A percentile compares a stretch with the other conserved stretches of the same genome.
These are phyloP conservation scores for Biancaea sappan DNA, from an alignment of 306 rosid species.

Conservation along the genomic window DNA sequence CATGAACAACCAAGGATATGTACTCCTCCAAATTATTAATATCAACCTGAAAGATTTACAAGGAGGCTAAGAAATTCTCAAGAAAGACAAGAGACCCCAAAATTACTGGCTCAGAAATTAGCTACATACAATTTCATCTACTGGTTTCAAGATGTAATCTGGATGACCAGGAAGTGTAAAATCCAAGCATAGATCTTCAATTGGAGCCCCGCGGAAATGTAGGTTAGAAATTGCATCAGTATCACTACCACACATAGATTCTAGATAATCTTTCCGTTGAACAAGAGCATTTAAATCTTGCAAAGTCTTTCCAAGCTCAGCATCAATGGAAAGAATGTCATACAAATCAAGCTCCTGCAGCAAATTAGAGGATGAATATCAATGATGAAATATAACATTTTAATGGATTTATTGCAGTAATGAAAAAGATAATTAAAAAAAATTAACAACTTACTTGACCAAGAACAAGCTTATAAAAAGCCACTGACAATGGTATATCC, in stretches of 20 bases:
- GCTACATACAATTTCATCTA: constrained; percentile 71
- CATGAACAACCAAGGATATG: constrained; percentile 77
- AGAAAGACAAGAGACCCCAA: background rate
- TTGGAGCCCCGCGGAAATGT: constrained; percentile 62
- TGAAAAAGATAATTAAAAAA: constrained; percentile 14
- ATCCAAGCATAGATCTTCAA: constrained; percentile 85
- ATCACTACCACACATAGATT: constrained; percentile 45
- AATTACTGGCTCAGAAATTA: background rate
- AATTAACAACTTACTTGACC: constrained; percentile 71
- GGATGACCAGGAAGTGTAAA: constrained; percentile 94
- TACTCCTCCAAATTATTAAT: constrained; percentile 83
- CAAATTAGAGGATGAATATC: constrained; percentile 13
- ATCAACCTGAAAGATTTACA: constrained; percentile 63
- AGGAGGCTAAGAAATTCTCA: background rate
- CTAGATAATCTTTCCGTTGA: constrained; percentile 63
- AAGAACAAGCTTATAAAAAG: constrained; percentile 88
- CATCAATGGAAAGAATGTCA: constrained; percentile 77
- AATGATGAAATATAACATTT: too few relatives aligned
- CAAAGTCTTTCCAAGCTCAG: constrained; percentile 84
- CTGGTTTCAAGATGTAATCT: constrained; percentile 71
- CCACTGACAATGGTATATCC: constrained; percentile 86
- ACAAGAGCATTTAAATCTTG: constrained; percentile 82
- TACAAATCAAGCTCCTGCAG: constrained; percentile 94
- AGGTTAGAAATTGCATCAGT: constrained; percentile 45
- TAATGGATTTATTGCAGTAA: too few relatives aligned